phyloP scores from a whole-genome alignment of 1,139 yeast species.

The Yamadazyma mexicana region DNA sequence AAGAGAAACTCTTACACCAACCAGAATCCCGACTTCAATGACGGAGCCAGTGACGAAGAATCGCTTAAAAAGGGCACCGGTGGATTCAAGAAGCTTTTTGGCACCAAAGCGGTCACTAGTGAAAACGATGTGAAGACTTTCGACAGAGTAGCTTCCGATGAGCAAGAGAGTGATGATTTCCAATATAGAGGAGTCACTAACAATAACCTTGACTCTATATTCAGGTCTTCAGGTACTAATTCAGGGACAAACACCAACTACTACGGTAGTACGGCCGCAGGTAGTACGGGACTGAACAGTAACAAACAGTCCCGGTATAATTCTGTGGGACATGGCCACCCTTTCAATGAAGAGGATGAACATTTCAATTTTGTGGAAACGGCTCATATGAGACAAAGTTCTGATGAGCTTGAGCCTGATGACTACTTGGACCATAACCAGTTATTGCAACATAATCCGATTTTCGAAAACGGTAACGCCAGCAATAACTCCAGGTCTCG shows the following conservation, averaged over 20 bases:
- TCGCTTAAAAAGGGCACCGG: slow-evolving; percentile 19
- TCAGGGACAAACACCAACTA: slow-evolving; percentile 22
- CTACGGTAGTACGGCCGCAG: slow-evolving; percentile 13
- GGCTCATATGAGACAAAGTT: slow-evolving; percentile 7
- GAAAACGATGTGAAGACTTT: slow-evolving; percentile 11
- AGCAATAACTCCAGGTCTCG: slow-evolving; percentile 26
- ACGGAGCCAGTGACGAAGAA: slow-evolving; percentile 19
- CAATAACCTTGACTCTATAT: slow-evolving; percentile 45
- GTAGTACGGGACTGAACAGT: slow-evolving; percentile 17
- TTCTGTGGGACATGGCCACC: slow-evolving; percentile 12
- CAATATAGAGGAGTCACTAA: slow-evolving; percentile 50
- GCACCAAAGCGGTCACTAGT: slow-evolving; percentile 20
- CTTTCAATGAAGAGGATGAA: slow-evolving; percentile 17
- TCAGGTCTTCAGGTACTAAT: slow-evolving; percentile 27
- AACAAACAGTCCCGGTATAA: slow-evolving; percentile 15
- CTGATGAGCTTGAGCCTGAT: slow-evolving; percentile 14
- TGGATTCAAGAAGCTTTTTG: slow-evolving; percentile 35
- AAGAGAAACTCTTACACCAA: slow-evolving; percentile 32
- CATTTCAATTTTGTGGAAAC: slow-evolving; percentile 12
- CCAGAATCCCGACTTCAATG: slow-evolving; percentile 48
- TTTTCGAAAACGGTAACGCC: slow-evolving; percentile 19
- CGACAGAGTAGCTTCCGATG: slow-evolving; percentile 14
- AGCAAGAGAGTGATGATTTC: slow-evolving; percentile 31
- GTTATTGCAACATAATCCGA: slow-evolving; percentile 13
- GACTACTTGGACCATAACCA: slow-evolving; percentile 9